These are phyloP conservation scores for Sugiyamaella japonica DNA, from an alignment of 1,139 yeast genomes.

Conservation along the genomic window DNA sequence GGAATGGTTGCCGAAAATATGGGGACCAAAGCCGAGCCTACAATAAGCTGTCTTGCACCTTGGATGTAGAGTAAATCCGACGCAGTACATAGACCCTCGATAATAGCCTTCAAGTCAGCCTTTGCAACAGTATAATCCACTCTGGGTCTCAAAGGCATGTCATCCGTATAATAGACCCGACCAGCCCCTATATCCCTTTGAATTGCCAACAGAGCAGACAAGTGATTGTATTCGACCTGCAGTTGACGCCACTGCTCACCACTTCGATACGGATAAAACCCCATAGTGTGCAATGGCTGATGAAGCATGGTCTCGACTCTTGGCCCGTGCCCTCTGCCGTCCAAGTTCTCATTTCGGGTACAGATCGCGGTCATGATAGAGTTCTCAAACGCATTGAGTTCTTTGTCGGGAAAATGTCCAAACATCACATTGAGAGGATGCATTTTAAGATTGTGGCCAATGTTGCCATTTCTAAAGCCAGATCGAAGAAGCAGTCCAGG, in stretches of 20 bases:
- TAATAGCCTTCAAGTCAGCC: conserved; percentile 49
- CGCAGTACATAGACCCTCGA: conserved; percentile 45
- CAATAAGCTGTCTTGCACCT: conserved; percentile 52
- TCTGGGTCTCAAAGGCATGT: conserved; percentile 43
- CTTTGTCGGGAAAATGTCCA: conserved; percentile 47
- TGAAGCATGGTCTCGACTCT: conserved; percentile 55
- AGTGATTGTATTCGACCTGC: conserved; percentile 46
- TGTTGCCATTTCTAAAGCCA: conserved; percentile 54
- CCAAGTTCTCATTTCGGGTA: conserved; percentile 52
- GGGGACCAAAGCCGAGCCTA: conserved; percentile 46
- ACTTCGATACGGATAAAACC: conserved; percentile 49
- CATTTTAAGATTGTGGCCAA: conserved; percentile 55
- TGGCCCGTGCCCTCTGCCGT: conserved; percentile 59
- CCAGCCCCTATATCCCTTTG: conserved; percentile 49
- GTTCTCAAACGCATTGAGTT: conserved; percentile 42
- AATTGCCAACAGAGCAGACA: conserved; percentile 49
- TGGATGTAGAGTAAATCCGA: conserved; percentile 53
- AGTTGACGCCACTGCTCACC: conserved; percentile 44
- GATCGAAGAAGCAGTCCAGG: conserved; percentile 54
- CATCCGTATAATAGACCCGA: conserved; percentile 41
- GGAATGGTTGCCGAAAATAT: conserved; percentile 47
- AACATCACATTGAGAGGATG: conserved; percentile 51
- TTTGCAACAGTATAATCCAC: conserved; percentile 48
- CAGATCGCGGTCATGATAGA: conserved; percentile 57
- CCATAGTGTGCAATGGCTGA: conserved; percentile 47